A percentile compares a stretch with the other conserved stretches of the same genome.
phyloP scores from a whole-genome alignment of 139 green algal species.

The Coccomyxa sp. region DNA sequence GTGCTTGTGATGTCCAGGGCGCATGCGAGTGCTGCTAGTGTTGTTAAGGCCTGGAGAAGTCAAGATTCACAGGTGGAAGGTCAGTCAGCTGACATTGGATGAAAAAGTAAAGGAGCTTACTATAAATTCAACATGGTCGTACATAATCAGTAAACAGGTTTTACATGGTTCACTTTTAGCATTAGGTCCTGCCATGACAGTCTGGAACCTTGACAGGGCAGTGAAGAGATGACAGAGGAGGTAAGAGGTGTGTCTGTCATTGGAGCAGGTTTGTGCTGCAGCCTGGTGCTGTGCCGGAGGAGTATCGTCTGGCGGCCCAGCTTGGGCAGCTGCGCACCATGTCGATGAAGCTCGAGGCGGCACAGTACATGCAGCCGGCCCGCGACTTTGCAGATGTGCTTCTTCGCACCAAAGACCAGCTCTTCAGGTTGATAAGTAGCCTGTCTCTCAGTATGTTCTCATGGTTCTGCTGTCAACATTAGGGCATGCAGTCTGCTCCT shows the following conservation, averaged over 20 bases:
- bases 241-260: background rate
- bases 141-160: background rate
- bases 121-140: background rate
- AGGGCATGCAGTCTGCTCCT: background rate
- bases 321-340: constrained; percentile 1
- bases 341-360: background rate
- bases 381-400: constrained; percentile 23
- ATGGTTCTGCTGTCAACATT: background rate
- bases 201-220: background rate
- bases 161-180: background rate
- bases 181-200: background rate
- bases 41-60: background rate
- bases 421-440: background rate
- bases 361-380: background rate
- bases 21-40: background rate
- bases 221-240: background rate
- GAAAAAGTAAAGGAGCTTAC: background rate
- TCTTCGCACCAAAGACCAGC: background rate
- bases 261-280: constrained; percentile 24
- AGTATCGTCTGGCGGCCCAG: constrained; percentile 10
- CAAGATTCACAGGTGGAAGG: background rate
- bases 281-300: constrained; percentile 12
- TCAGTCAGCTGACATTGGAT: background rate
- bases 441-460: no score
- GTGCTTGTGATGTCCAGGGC: background rate